Base-by-base conservation (phyloP, 495 filamentous ascomycete species). In the Neurospora sublineolata region DNA sequence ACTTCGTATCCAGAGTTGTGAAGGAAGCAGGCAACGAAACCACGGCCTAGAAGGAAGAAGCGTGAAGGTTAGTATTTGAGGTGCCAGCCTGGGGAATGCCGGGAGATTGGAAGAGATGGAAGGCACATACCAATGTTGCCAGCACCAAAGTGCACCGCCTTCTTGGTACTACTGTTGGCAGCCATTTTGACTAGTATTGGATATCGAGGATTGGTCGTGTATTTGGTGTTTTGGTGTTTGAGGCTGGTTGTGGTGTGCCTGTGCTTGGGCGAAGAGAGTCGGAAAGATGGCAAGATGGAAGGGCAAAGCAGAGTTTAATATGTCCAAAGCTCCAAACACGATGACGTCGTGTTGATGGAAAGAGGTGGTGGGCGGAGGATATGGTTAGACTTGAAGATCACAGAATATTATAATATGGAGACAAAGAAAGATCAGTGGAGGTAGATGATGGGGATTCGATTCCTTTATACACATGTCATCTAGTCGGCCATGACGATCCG, bases 61-160 rank as follows among this genome's bases (percentile, higher is more conserved):
- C 77, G 18, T 16, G 8, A 23, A 40, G 12, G 72, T 75, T 70
- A 76, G 73, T 68, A 6, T 36, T 5, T 27, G 23, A 18, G 70
- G 6, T 30, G 37, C 11, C 3, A 27, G 30, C 40, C 16, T 37
- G 69, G 71, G 58, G 3, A 1, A 40, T 39, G n/a, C 27, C 6
- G 60, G 10, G 27, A 33, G 42, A 5, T 38, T 23, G 5, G 38
- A 38, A 27, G 16, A 20, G 33, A 27, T 60, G 42, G 37, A 68
- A 37, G 46, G 33, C 23, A 67, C 78, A 36, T 75, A 79, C 85
- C 89, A 80, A 97, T 97, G 86, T 97, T 97, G 77, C 94, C 94
- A 78, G 93, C 93, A 72, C 94, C 94, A 76, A 97, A 97, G 82
- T 97, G 94, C 76, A 97, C 87, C 69, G 93, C 93, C 79, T 93